Percentiles rank a stretch among this genome's conserved stretches.
Evolutionary conservation across 768 basidiomycete species (phyloP).

Genomic region (Panaeolus papilionaceus): DNA sequence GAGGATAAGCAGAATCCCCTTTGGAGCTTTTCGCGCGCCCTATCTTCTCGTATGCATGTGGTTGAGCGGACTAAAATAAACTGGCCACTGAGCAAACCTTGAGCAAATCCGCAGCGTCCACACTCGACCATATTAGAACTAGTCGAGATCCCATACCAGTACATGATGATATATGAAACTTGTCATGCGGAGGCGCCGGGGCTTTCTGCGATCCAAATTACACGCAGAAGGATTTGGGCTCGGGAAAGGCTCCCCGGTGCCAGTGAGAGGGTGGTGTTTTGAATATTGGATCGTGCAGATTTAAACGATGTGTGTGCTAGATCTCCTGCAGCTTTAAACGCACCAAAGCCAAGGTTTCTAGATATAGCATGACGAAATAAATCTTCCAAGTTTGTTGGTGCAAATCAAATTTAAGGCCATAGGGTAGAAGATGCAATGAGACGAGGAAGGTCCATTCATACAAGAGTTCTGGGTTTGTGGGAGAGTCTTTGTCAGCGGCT

Average conservation of each 20-base stretch:
- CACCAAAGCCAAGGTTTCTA: no score
- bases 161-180: neutral
- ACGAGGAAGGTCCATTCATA: no score
- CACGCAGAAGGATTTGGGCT: neutral
- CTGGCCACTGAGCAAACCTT: neutral
- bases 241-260: no score
- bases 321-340: no score
- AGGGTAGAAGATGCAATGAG: no score
- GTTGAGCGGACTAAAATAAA: conserved; percentile 1
- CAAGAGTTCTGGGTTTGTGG: neutral
- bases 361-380: no score
- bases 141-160: conserved; percentile 1
- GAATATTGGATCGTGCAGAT: neutral
- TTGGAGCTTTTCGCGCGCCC: neutral
- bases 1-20: neutral
- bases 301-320: no score
- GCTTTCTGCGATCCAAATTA: neutral
- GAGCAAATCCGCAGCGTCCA: neutral
- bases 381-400: no score
- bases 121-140: neutral
- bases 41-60: conserved; percentile 7
- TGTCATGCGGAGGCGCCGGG: neutral
- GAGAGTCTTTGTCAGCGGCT: neutral
- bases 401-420: no score
- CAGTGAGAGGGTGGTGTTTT: neutral